phyloP scores from a whole-genome alignment of 2,329 filamentous ascomycete species.

The Xylariaceae sp. region DNA sequence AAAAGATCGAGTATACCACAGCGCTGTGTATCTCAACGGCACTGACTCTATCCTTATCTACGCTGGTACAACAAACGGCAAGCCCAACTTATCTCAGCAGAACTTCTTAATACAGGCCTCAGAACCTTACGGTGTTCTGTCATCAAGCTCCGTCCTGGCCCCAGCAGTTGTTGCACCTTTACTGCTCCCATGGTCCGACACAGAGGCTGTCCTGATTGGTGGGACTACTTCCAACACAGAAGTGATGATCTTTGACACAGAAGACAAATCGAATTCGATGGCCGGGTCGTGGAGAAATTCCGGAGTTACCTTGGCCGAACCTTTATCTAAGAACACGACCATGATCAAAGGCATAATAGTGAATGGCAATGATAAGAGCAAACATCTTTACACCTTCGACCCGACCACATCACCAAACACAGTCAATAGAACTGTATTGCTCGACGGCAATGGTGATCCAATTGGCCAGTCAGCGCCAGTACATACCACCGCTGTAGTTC shows the following conservation, averaged over 20 bases:
- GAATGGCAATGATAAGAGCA: slow-evolving; percentile 71
- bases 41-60: slow-evolving; percentile 75
- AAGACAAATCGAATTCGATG: slow-evolving; percentile 34
- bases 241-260: slow-evolving; percentile 68
- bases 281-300: slow-evolving; percentile 58
- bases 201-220: slow-evolving; percentile 69
- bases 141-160: slow-evolving; percentile 53
- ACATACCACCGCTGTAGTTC: slow-evolving; percentile 17
- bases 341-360: slow-evolving; percentile 61
- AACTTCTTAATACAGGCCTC: slow-evolving; percentile 70
- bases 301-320: slow-evolving; percentile 57
- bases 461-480: slow-evolving; percentile 45
- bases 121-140: slow-evolving; percentile 59
- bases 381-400: slow-evolving; percentile 75
- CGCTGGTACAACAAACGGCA: slow-evolving; percentile 65
- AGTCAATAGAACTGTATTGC: slow-evolving; percentile 66
- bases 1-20: slow-evolving; percentile 70
- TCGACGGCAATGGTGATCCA: slow-evolving; percentile 55
- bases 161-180: slow-evolving; percentile 65
- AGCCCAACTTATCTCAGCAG: slow-evolving; percentile 57
- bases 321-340: slow-evolving; percentile 55
- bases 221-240: slow-evolving; percentile 62
- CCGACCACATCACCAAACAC: slow-evolving; percentile 69
- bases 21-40: slow-evolving; percentile 67
- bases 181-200: slow-evolving; percentile 69